A percentile compares a stretch with the other conserved stretches of the same genome.
Conservation (phyloP, 2,329 filamentous ascomycete genomes). For the Fusarium subtropicale region DNA sequence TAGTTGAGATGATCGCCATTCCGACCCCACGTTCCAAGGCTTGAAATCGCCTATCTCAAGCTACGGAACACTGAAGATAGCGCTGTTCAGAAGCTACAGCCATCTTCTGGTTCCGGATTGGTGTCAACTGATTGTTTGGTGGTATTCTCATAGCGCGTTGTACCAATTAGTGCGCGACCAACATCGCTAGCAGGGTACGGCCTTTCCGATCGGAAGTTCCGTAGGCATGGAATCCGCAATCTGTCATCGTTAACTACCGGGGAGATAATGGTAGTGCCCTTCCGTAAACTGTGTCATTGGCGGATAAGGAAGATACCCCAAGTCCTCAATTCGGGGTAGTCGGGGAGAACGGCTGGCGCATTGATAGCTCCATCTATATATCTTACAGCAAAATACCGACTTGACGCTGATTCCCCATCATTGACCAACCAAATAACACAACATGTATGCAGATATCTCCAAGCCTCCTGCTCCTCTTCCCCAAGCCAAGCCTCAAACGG, state of each 20-base stretch:
- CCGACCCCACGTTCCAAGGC: conserved; percentile 6
- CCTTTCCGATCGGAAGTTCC: conserved; percentile 34
- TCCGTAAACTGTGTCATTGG: fast-evolving
- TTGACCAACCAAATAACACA: background rate
- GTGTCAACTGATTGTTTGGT: background rate
- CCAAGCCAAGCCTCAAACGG: conserved; percentile 25
- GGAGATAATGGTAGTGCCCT: background rate
- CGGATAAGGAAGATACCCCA: background rate
- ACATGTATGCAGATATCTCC: conserved; percentile 45
- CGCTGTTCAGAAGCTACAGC: background rate
- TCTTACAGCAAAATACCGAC: background rate
- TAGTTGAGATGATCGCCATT: background rate
- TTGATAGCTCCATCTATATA: background rate
- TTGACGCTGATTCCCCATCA: background rate
- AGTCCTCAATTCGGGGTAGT: background rate
- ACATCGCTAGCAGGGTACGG: background rate
- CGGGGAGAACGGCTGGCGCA: background rate
- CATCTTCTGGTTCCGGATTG: background rate
- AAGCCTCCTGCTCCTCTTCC: conserved; percentile 46
- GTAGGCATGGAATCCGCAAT: background rate
- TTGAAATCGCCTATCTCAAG: background rate
- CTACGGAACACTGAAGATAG: background rate
- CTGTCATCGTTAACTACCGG: fast-evolving
- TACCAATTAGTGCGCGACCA: background rate
- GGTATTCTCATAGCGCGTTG: background rate